Evolutionary conservation across 441 rosid genomes (phyloP).

Genomic region (Dalechampia spathulata): DNA sequence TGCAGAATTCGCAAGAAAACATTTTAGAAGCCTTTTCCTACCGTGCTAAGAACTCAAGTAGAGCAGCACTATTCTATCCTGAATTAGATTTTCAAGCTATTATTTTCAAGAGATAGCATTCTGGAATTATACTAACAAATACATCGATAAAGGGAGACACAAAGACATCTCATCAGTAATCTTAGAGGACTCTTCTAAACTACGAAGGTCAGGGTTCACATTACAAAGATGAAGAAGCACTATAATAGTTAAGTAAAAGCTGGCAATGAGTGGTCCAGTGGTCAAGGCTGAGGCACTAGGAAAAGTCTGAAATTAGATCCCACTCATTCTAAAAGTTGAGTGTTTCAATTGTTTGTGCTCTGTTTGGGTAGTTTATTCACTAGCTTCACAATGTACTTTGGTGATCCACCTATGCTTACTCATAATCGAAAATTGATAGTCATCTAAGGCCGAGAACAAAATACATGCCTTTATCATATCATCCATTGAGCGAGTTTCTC

Average conservation of each 20-base stretch:
- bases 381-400: too few species aligned
- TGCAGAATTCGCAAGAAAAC: background rate
- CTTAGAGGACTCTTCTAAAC: too few species aligned
- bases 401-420: too few species aligned
- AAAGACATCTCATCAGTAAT: background rate
- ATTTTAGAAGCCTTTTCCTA: too few species aligned
- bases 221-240: conserved; percentile 8
- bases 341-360: too few species aligned
- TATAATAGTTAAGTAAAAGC: too few species aligned
- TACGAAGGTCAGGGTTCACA: background rate
- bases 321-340: too few species aligned
- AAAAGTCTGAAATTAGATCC: too few species aligned
- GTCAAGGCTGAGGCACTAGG: too few species aligned
- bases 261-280: too few species aligned
- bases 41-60: background rate
- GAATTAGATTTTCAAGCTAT: background rate
- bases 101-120: background rate
- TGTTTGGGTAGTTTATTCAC: too few species aligned
- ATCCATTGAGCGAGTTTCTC: conserved; percentile 77
- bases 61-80: background rate
- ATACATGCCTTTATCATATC: conserved; percentile 84
- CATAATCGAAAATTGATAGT: too few species aligned
- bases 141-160: background rate
- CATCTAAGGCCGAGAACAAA: background rate
- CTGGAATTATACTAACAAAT: background rate